Evolutionary conservation across 257 asterid species (phyloP), one percentile per base, ranked within the genome.

Genomic region (Solanum lycopersicoides): DNA sequence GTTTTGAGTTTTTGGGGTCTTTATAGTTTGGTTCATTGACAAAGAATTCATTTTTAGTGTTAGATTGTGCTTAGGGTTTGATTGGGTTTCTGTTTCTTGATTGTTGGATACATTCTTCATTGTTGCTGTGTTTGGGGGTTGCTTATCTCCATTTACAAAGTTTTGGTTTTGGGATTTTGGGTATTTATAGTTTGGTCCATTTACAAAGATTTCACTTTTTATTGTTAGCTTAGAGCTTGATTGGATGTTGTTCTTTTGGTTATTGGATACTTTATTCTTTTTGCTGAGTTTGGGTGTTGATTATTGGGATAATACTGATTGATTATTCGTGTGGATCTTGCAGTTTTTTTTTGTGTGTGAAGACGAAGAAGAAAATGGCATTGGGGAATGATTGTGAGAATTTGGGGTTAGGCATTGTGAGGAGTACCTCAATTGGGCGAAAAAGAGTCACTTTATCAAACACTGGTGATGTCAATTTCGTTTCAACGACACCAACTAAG

Each of bases 391-490:
- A 72, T 56, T 77, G 76, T 71, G 94, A 45, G 44, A 89, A 85
- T 59, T 87, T 83, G 75, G 93, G 93, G 32, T 25, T 88, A 87
- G 94, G 90, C 59, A 37, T 93, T 65, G 91, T 89, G 86, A 92
- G 95, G 82, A 91, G 93, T 79, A 85, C 88, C 35, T 92, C 95
- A 41, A 91, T 94, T 92, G 95, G 97, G 83, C 87, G 96, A 50
- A 93, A 93, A 91, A 89, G 96, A 86, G 93, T 93, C 80, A 87
- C 90, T 83, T 88, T 90, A 45, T 60, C 90, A 0, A 83, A 83
- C 86, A 35, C 75, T 50, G 32, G 73, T 1, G 90, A 85, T 53
- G 69, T 82, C 10, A 87, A 87, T 72, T 86, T 69, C 21, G 39
- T 42, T 44, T 80, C 83, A 9, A 63, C 30, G 5, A 87, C 88